A percentile compares a stretch with the other conserved stretches of the same genome.
Conservation (phyloP, 768 basidiomycete genomes). For the Suillus plorans region DNA sequence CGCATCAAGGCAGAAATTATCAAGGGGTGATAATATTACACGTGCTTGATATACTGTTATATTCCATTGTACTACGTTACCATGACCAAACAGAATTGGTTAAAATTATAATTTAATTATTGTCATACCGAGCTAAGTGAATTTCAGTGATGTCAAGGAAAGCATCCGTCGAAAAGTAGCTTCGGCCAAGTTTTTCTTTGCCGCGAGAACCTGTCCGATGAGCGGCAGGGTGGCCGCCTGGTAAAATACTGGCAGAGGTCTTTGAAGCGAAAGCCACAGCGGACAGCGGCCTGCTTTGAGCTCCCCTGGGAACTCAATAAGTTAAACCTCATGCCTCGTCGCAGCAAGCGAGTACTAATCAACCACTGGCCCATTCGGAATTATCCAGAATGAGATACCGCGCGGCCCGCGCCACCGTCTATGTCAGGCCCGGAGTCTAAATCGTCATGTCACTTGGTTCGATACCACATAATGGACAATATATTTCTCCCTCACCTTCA, state of each 20-base stretch:
- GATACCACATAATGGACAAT: constrained; percentile 3
- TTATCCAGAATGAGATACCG: not conserved
- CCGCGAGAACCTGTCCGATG: not conserved
- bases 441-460: not conserved
- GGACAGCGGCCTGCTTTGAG: too few relatives aligned
- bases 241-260: not conserved
- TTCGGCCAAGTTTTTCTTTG: not conserved
- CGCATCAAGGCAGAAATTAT: too few relatives aligned
- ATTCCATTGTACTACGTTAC: too few relatives aligned
- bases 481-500: constrained; percentile 45
- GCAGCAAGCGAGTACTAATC: not conserved
- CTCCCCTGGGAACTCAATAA: too few relatives aligned
- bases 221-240: not conserved
- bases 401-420: too few relatives aligned
- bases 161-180: not conserved
- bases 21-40: too few relatives aligned
- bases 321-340: not conserved
- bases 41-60: too few relatives aligned
- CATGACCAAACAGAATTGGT: too few relatives aligned
- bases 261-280: not conserved
- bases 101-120: too few relatives aligned
- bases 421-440: too few relatives aligned
- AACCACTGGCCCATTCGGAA: not conserved
- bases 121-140: too few relatives aligned
- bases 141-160: too few relatives aligned